Conservation (phyloP, 345 rosid genomes). For the Camelina neglecta region DNA sequence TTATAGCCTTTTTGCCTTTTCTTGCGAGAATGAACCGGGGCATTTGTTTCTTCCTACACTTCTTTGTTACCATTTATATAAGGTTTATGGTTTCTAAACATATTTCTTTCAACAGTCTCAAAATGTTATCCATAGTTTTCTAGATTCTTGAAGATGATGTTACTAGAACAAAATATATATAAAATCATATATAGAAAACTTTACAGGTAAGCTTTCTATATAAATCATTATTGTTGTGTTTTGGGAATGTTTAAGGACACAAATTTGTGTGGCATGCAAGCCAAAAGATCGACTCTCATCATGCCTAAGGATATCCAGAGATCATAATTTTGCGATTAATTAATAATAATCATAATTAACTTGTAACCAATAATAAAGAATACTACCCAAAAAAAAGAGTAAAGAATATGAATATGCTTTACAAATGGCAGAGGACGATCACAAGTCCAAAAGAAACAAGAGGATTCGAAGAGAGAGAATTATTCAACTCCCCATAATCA, state of each 20-base stretch:
- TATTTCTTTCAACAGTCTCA: conserved; percentile 5
- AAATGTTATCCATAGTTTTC: background rate
- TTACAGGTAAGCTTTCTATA: too few relatives aligned
- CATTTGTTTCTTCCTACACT: conserved; percentile 10
- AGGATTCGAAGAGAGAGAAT: too few relatives aligned
- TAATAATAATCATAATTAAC: too few relatives aligned
- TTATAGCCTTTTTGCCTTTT: conserved; percentile 32
- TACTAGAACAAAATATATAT: background rate
- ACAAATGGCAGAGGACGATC: too few relatives aligned
- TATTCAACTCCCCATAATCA: too few relatives aligned
- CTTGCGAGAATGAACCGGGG: conserved; percentile 18
- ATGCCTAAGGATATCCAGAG: conserved; percentile 45
- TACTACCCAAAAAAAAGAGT: too few relatives aligned
- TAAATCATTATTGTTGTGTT: too few relatives aligned
- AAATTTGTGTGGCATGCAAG: conserved; percentile 59
- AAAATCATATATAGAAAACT: too few relatives aligned
- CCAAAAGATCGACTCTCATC: conserved; percentile 61
- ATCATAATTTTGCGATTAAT: too few relatives aligned
- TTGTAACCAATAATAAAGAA: too few relatives aligned
- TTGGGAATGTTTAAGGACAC: conserved; percentile 51
- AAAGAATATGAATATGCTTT: too few relatives aligned
- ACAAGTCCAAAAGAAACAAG: conserved; percentile 26
- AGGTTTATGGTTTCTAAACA: background rate
- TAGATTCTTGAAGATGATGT: conserved; percentile 27
- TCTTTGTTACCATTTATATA: conserved; percentile 10